phyloP scores from a whole-genome alignment of 2,329 filamentous ascomycete species.

The Alternaria sp. region DNA sequence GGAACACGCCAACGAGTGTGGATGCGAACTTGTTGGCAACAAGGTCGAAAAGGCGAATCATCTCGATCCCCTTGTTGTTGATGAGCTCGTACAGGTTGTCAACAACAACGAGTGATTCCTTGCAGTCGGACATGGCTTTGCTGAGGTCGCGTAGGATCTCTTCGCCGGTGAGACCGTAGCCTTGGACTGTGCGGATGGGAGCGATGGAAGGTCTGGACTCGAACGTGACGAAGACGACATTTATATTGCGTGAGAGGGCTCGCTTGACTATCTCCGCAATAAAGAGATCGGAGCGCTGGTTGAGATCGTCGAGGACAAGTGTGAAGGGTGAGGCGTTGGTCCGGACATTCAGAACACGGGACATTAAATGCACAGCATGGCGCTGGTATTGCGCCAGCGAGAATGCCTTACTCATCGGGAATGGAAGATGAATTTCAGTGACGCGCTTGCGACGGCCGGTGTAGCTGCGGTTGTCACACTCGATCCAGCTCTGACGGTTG shows the following conservation, averaged over 20 bases:
- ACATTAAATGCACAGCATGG: slow-evolving; percentile 83
- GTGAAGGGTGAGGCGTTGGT: slow-evolving; percentile 87
- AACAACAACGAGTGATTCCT: slow-evolving; percentile 71
- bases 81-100: slow-evolving; percentile 77
- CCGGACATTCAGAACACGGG: slow-evolving; percentile 79
- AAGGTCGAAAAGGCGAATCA: slow-evolving; percentile 73
- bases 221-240: slow-evolving; percentile 80
- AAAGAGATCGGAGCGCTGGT: slow-evolving; percentile 77
- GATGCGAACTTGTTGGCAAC: slow-evolving; percentile 69
- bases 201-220: slow-evolving; percentile 71
- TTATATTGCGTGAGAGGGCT: slow-evolving; percentile 63
- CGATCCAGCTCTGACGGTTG: slow-evolving; percentile 25
- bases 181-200: slow-evolving; percentile 73
- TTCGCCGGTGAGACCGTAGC: slow-evolving; percentile 67
- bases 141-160: slow-evolving; percentile 45
- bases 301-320: slow-evolving; percentile 81
- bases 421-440: slow-evolving; percentile 13
- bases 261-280: slow-evolving; percentile 76
- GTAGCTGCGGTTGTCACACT: slow-evolving; percentile 21
- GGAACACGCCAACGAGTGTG: slow-evolving; percentile 81
- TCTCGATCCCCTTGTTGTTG: slow-evolving; percentile 49
- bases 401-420: slow-evolving; percentile 25
- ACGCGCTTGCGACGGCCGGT: slow-evolving; percentile 25
- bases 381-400: slow-evolving; percentile 70
- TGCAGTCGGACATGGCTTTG: slow-evolving; percentile 27